Conservation (phyloP, 1,284 basidiomycete genomes). For the Fomitopsis betulina region DNA sequence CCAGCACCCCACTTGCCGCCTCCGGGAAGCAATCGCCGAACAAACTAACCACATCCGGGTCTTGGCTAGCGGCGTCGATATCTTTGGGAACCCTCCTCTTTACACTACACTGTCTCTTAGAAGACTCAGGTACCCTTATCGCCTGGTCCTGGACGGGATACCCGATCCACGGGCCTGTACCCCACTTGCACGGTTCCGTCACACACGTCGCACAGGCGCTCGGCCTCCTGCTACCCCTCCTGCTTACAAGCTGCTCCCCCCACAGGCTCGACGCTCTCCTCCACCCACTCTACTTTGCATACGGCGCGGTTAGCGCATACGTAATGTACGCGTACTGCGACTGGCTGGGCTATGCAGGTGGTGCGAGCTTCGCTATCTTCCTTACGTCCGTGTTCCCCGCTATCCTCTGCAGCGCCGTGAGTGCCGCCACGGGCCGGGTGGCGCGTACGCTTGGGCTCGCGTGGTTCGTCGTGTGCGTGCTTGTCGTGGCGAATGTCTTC, state of each 20-base stretch:
- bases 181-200: slow-evolving; percentile 69
- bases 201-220: slow-evolving; percentile 64
- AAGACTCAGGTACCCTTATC: slow-evolving; percentile 81
- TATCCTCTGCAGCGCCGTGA: slow-evolving; percentile 41
- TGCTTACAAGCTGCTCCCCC: slow-evolving; percentile 24
- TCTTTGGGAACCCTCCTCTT: slow-evolving; percentile 76
- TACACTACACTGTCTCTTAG: slow-evolving; percentile 73
- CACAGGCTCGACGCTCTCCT: slow-evolving; percentile 25
- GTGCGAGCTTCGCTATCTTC: slow-evolving; percentile 65
- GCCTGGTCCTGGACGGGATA: slow-evolving; percentile 93
- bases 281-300: slow-evolving; percentile 47
- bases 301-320: slow-evolving; percentile 48
- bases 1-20: neutral
- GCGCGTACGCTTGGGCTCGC: slow-evolving; percentile 51
- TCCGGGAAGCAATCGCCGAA: slow-evolving; percentile 1
- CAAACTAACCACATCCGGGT: slow-evolving; percentile 11
- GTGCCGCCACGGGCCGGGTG: slow-evolving; percentile 28
- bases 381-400: slow-evolving; percentile 60
- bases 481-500: slow-evolving; percentile 65
- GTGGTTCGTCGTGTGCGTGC: slow-evolving; percentile 59
- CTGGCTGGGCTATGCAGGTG: slow-evolving; percentile 77
- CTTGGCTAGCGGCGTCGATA: slow-evolving; percentile 48
- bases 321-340: slow-evolving; percentile 58
- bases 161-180: slow-evolving; percentile 70
- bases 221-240: slow-evolving; percentile 46